Base-by-base conservation (phyloP, 768 basidiomycete genomes). In the Phylloporus rhodoxanthus region DNA sequence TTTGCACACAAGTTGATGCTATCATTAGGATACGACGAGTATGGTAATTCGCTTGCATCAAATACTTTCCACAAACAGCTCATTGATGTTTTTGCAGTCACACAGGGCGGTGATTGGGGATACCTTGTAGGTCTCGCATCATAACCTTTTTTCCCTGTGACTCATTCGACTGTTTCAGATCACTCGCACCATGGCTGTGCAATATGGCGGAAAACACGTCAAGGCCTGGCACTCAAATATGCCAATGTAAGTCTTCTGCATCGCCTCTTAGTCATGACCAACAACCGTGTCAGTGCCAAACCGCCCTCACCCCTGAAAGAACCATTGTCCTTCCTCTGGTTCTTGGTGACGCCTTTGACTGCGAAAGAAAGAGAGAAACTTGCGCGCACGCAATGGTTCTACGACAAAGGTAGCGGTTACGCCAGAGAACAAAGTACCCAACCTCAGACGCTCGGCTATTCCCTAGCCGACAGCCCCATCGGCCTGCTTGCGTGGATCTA, bases 221-320 rank as follows among this genome's bases (percentile, higher is more conserved):
- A 80, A 78, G 57, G 78, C 76, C 0, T 78, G 73, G 70, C 79
- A 81, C 54, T 74, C 76, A 1, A 81, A 79, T 51, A 57, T 72
- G 38, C 69, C 73, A 1, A 0, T 68, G 77, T 79, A 50, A 50
- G 73, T 59, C 11, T 11, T 25, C 30, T 14, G 11, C n/a, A 21
- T 28, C 7, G 2, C 45, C 10, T 26, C n/a, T 9, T 11, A 8
- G 28, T 19, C 20, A 33, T 3, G 5, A 11, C 15, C 11, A 51
- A 20, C 1, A 1, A 13, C 26, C 20, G 20, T 52, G 38, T 21
- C 43, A 70, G 71, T 2, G 60, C 29, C 7, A 4, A 5, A 4
- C 59, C 57, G 0, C 69, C 72, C 0, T 57, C 54, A 21, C 38
- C 41, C 59, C 38, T 43, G 29, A 41, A 45, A 33, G 43, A 57